Evolutionary conservation across 2,329 filamentous ascomycete genomes (phyloP), one percentile per base, ranked within the genome.

Genomic region (Aspergillus amoenus): DNA sequence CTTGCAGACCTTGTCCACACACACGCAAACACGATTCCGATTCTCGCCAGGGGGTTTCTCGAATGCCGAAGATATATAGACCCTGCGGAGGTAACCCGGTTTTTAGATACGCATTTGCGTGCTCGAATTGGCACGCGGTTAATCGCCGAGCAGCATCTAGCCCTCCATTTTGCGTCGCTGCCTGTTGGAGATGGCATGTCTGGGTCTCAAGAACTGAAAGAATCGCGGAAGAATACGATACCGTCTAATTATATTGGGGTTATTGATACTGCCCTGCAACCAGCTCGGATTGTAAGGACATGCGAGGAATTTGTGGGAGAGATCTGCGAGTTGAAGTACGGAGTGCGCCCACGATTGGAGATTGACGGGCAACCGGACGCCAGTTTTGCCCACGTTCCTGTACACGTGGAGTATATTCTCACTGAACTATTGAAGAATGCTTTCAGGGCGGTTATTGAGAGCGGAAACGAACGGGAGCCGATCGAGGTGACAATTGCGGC

Each of bases 341-440:
- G 94, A 51, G 86, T 95, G 1, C 85, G 94, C 0, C 94, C 94
- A 0, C 83, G 82, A 2, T 82, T 96, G 67, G 78, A 88, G 46
- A 88, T 99, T 67, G 89, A 93, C 64, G 94, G 94, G 62, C 88
- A 95, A 71, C 87, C 89, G 0, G 87, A 89, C 51, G 91, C 93
- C n/a, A 88, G 87, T 0, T 96, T 99, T 70, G 92, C 93, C 18
- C 94, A 95, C 69, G 88, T 99, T 8, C 94, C 94, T 13, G 94
- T 96, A 72, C 94, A 99, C 73, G 83, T 99, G 22, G 93, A 97
- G 75, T 99, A 99, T 74, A 97, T 99, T 63, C 85, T 97, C 62
- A 99, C 93, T 0, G 94, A 99, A 75, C 82, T 99, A 1, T 83
- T 99, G 57, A 99, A 99, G 76, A 99, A 99, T 70, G 91, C 93